These are phyloP conservation scores for Microcos paniculata DNA, from an alignment of 345 rosid genomes.

Conservation along the genomic window DNA sequence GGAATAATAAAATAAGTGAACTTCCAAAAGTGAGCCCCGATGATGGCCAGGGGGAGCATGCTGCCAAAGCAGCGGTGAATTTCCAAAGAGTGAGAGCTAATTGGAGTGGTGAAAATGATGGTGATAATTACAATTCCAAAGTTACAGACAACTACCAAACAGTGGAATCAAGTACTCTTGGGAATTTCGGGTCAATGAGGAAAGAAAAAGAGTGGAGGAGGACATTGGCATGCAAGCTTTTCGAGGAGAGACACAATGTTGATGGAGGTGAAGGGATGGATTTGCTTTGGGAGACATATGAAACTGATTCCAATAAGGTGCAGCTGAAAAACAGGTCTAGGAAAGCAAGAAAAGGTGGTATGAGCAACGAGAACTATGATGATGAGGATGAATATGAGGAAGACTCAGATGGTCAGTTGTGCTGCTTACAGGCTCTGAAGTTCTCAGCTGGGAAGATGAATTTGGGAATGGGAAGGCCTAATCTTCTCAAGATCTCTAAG, in stretches of 20 bases:
- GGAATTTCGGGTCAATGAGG: slow-evolving; percentile 80
- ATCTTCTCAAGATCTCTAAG: slow-evolving; percentile 63
- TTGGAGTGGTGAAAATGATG: slow-evolving; percentile 19
- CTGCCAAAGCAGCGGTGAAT: slow-evolving; percentile 21
- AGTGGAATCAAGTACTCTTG: slow-evolving; percentile 27
- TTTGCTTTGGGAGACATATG: slow-evolving; percentile 87
- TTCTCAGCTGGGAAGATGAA: slow-evolving; percentile 91
- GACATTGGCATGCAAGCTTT: slow-evolving; percentile 90
- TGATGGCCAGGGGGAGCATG: slow-evolving; percentile 1
- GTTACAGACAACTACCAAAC: neutral
- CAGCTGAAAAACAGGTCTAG: slow-evolving; percentile 29
- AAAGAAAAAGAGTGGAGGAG: slow-evolving; percentile 93
- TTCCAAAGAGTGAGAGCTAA: neutral
- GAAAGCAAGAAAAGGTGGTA: slow-evolving; percentile 34
- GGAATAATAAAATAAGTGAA: slow-evolving; percentile 17
- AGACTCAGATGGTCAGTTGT: slow-evolving; percentile 53
- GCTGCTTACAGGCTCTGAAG: slow-evolving; percentile 88
- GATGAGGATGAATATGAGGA: slow-evolving; percentile 51
- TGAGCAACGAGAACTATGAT: slow-evolving; percentile 13
- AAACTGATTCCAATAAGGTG: slow-evolving; percentile 43
- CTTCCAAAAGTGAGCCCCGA: slow-evolving; percentile 14
- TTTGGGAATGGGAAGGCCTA: slow-evolving; percentile 84
- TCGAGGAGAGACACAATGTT: slow-evolving; percentile 75
- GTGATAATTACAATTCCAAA: slow-evolving; percentile 13
- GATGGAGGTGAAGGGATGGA: slow-evolving; percentile 80